Percentiles rank a stretch among this genome's conserved stretches.
These are phyloP conservation scores for Penicillium sp. DNA, from an alignment of 2,329 filamentous ascomycete species.

Conservation along the genomic window DNA sequence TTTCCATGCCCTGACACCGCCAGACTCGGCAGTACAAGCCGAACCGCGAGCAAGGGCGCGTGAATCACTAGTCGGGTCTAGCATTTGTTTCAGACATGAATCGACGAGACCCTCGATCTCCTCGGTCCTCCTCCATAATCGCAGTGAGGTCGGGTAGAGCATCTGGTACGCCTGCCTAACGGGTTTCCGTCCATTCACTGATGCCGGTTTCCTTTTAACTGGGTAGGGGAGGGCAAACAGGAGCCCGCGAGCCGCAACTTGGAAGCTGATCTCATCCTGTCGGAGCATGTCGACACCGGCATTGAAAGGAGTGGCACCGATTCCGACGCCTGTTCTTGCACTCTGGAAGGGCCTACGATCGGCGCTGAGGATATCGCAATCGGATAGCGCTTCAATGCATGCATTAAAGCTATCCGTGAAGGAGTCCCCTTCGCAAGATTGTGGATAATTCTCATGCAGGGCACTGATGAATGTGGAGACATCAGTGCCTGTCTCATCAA, in stretches of 20 bases:
- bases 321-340: constrained; percentile 60
- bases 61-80: constrained; percentile 48
- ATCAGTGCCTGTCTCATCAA: constrained; percentile 93
- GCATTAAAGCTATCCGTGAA: constrained; percentile 79
- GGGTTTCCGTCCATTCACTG: constrained; percentile 40
- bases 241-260: constrained; percentile 85
- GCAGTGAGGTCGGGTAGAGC: constrained; percentile 87
- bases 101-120: constrained; percentile 74
- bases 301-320: constrained; percentile 60
- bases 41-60: constrained; percentile 46
- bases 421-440: constrained; percentile 73
- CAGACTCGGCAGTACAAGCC: constrained; percentile 8
- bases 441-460: constrained; percentile 89
- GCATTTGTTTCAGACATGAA: constrained; percentile 46
- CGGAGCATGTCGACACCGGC: constrained; percentile 69
- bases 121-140: constrained; percentile 82
- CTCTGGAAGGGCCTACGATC: constrained; percentile 52
- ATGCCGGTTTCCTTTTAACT: constrained; percentile 68
- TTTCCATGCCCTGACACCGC: constrained; percentile 49
- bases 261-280: constrained; percentile 93
- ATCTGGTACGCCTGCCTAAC: constrained; percentile 76
- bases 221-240: constrained; percentile 84
- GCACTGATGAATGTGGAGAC: constrained; percentile 87
- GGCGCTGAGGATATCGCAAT: constrained; percentile 82
- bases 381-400: constrained; percentile 86